A percentile compares a stretch with the other conserved stretches of the same genome.
Conservation (phyloP, 208 protist species). For the Wallacemonas collosoma region DNA sequence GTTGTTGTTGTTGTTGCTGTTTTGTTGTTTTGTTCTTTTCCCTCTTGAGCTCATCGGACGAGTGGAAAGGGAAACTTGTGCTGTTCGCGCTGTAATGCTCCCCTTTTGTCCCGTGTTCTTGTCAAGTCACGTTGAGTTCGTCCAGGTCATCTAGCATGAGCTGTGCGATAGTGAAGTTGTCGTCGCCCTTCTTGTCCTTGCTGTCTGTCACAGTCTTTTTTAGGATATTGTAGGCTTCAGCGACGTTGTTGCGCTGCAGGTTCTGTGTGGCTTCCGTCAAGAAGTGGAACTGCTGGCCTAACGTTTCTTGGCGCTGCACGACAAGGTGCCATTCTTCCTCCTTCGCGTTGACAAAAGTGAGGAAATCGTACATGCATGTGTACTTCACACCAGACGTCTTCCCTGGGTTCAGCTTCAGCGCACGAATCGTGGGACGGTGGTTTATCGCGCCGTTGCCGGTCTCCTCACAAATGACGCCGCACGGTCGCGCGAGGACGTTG, state of each 20-base stretch:
- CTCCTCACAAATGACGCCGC: slow-evolving; percentile 43
- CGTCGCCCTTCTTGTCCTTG: slow-evolving; percentile 8
- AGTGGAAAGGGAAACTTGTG: too few species aligned
- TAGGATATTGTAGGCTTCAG: slow-evolving; percentile 12
- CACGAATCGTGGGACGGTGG: not conserved
- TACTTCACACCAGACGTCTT: slow-evolving; percentile 18
- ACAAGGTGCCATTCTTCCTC: slow-evolving; percentile 80
- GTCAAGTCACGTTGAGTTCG: not conserved
- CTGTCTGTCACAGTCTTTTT: slow-evolving; percentile 6
- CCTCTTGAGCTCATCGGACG: too few species aligned
- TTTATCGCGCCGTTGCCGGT: not conserved
- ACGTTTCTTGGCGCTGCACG: slow-evolving; percentile 52
- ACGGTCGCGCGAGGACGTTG: slow-evolving; percentile 55
- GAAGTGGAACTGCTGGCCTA: slow-evolving; percentile 49
- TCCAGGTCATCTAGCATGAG: slow-evolving; percentile 53
- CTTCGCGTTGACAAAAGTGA: slow-evolving; percentile 35
- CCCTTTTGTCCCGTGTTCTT: not conserved
- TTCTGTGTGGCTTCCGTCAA: slow-evolving; percentile 58
- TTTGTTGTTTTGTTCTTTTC: too few species aligned
- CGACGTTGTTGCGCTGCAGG: slow-evolving; percentile 50
- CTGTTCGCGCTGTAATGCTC: too few species aligned
- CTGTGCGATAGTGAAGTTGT: slow-evolving; percentile 44
- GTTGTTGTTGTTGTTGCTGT: too few species aligned
- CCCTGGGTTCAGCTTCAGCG: not conserved
- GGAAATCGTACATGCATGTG: slow-evolving; percentile 64